phyloP scores from a whole-genome alignment of 495 filamentous ascomycete genomes.

The Aspergillus ostianus region DNA sequence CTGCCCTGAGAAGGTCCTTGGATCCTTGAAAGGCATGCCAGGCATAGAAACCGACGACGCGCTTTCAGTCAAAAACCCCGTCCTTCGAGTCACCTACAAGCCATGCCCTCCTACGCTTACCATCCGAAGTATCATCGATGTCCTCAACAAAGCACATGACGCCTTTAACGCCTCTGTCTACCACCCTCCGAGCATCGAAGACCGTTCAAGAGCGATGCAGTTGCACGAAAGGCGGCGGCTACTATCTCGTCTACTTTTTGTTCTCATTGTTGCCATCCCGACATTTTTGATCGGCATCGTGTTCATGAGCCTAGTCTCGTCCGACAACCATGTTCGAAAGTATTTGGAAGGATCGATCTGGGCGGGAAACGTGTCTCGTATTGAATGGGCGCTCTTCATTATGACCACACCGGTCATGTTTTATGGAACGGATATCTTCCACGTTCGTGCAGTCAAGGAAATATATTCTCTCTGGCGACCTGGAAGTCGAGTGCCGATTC shows the following conservation, averaged over 20 bases:
- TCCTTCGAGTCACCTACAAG: conserved; percentile 68
- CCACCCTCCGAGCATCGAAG: conserved; percentile 81
- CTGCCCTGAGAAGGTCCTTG: conserved; percentile 65
- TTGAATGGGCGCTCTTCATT: conserved; percentile 81
- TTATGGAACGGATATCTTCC: conserved; percentile 84
- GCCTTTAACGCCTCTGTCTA: conserved; percentile 67
- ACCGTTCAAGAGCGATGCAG: conserved; percentile 72
- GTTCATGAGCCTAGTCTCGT: conserved; percentile 78
- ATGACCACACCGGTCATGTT: conserved; percentile 90
- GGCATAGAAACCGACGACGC: conserved; percentile 49
- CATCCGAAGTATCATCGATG: conserved; percentile 67
- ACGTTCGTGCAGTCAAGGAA: conserved; percentile 75
- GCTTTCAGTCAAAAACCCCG: conserved; percentile 55
- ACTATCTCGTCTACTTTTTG: conserved; percentile 64
- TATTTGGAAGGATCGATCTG: conserved; percentile 70
- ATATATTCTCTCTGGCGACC: conserved; percentile 75
- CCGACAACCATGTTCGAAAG: conserved; percentile 49
- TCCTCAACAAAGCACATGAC: conserved; percentile 62
- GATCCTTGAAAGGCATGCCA: conserved; percentile 51
- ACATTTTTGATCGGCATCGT: conserved; percentile 89
- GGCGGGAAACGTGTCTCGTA: conserved; percentile 70
- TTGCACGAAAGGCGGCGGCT: conserved; percentile 60
- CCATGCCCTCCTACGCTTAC: conserved; percentile 70
- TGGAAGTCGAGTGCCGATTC: conserved; percentile 71
- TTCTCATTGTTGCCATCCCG: conserved; percentile 74